Evolutionary conservation across 2,329 filamentous ascomycete species (phyloP), one percentile per base, ranked within the genome.

Genomic region (Chaetothyriales sp.): DNA sequence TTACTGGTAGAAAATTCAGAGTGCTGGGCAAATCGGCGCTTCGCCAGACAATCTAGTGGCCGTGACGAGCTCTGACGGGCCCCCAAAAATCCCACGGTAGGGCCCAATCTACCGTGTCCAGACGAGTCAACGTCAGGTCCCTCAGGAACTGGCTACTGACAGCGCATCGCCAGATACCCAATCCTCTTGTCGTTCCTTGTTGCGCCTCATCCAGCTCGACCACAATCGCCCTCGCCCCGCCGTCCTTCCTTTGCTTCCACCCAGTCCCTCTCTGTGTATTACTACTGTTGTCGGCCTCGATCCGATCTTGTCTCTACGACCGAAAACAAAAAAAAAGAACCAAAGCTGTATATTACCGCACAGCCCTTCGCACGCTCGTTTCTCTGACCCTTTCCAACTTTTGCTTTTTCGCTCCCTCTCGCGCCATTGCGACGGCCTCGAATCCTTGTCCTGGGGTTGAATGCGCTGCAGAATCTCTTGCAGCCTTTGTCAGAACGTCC

Each of bases 1-100:
- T 58, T 58, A 39, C 32, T 39, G 57, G 57, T 52, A 53, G 48
- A 43, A 48, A 57, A 52, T 57, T 51, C 51, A 55, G 46, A 50
- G 56, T 58, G 56, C 56, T 58, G 57, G 56, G 49, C 56, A 56
- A 58, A 59, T 58, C 55, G 52, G 52, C 49, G 36, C 46, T 51
- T 53, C 48, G 46, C 53, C 50, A 51, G 46, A 43, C 49, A n/a
- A n/a, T 43, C 22, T 48, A 39, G 28, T 36, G 32, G 32, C 32
- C 32, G 10, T 39, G 10, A 39, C 32, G 32, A 39, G 32, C 2
- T 15, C 32, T 39, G 32, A 39, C 49, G 51, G 43, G 46, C 44
- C 45, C 47, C 39, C 55, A 50, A 50, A 53, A 50, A 53, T 47
- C 49, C 28, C 46, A 49, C 46, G 51, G 48, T 53, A 52, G 15